phyloP scores from a whole-genome alignment of 2,329 filamentous ascomycete species.

The Aspergillus quadricinctus region DNA sequence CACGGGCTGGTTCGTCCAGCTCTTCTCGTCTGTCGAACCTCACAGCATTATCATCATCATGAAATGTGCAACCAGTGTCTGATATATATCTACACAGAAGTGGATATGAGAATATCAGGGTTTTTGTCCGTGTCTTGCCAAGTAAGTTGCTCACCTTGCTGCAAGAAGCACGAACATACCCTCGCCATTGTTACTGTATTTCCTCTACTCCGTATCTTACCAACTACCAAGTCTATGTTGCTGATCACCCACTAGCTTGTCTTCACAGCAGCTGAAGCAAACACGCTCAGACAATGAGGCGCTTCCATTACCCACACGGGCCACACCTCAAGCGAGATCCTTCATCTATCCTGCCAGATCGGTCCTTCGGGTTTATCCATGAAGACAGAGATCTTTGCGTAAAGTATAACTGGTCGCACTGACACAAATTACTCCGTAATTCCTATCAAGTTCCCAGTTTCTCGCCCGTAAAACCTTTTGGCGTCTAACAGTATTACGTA shows the following conservation, averaged over 20 bases:
- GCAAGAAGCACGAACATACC: not conserved
- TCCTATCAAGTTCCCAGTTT: not conserved
- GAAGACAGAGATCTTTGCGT: too few species aligned
- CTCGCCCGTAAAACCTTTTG: too few species aligned
- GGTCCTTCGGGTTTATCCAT: too few species aligned
- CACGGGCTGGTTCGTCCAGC: not conserved
- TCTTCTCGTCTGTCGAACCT: not conserved
- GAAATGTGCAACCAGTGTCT: not conserved
- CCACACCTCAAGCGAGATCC: not conserved
- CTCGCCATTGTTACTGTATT: not conserved
- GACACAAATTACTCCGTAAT: not conserved
- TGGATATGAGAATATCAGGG: not conserved
- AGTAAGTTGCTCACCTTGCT: not conserved
- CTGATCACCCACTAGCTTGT: not conserved
- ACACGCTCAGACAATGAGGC: not conserved
- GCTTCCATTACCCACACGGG: not conserved
- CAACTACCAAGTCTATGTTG: not conserved
- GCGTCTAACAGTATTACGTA: too few species aligned
- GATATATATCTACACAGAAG: not conserved
- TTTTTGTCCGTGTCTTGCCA: not conserved
- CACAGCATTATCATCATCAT: not conserved
- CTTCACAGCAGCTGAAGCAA: not conserved
- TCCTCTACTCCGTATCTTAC: not conserved
- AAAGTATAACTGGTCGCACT: not conserved
- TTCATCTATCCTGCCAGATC: not conserved